Conservation (phyloP, 352 stramenopile species). For the Lagenidium giganteum region DNA sequence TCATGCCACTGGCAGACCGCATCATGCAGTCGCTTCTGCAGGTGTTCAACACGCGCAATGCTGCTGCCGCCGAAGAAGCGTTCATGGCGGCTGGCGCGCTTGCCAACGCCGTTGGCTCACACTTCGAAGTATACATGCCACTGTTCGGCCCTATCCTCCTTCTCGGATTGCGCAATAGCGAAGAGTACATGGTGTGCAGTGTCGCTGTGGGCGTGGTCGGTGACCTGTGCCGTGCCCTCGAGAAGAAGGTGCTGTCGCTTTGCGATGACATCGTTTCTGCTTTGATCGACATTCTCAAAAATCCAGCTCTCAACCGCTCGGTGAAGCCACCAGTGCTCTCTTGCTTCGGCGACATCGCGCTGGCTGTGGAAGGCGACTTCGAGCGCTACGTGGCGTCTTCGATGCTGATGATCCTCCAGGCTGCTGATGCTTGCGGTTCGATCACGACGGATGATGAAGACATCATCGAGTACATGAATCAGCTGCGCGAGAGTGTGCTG, state of each 20-base stretch:
- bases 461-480: constrained; percentile 98
- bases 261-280: constrained; percentile 93
- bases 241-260: constrained; percentile 87
- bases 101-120: constrained; percentile 89
- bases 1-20: constrained; percentile 85
- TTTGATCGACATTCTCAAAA: constrained; percentile 95
- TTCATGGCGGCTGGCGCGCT: constrained; percentile 94
- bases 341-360: constrained; percentile 96
- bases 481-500: constrained; percentile 92
- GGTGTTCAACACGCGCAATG: constrained; percentile 92
- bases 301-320: constrained; percentile 88
- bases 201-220: constrained; percentile 94
- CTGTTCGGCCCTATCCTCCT: constrained; percentile 91
- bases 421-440: constrained; percentile 77
- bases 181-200: constrained; percentile 96
- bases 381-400: constrained; percentile 82
- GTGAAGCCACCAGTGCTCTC: constrained; percentile 96
- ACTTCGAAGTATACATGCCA: constrained; percentile 96
- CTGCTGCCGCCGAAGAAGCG: constrained; percentile 93
- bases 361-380: constrained; percentile 93
- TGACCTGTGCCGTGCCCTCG: constrained; percentile 93
- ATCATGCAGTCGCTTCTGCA: constrained; percentile 96
- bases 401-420: constrained; percentile 83
- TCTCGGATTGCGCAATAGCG: constrained; percentile 90
- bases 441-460: constrained; percentile 95